Conservation (phyloP, 257 asterid genomes). For the Solanum sitiens region DNA sequence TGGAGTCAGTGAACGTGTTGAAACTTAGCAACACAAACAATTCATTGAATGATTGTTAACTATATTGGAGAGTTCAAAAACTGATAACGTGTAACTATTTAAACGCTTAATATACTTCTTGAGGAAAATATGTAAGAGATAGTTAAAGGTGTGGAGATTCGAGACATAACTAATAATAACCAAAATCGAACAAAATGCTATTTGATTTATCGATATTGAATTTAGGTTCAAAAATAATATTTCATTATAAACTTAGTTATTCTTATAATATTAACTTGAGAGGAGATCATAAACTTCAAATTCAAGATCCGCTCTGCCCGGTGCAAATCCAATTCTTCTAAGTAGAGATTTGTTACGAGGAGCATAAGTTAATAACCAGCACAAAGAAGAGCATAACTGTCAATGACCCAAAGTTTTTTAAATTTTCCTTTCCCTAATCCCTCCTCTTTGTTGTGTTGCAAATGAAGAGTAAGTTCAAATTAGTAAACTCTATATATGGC, state of each 20-base stretch:
- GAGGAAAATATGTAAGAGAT: neutral
- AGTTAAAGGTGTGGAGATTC: neutral
- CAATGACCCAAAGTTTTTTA: neutral
- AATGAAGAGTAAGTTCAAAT: neutral
- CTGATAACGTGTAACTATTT: neutral
- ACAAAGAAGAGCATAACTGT: neutral
- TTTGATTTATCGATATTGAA: no score
- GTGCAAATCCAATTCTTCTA: neutral
- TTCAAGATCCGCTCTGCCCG: neutral
- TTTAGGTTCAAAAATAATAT: no score
- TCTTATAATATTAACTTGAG: neutral
- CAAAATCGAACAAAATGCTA: no score
- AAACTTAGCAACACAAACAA: no score
- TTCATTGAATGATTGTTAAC: neutral
- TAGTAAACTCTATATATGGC: neutral
- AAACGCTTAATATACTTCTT: neutral
- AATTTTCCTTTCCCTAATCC: neutral
- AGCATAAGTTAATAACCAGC: neutral
- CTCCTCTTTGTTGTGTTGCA: neutral
- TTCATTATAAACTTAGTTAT: no score
- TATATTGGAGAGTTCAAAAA: neutral
- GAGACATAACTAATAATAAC: no score
- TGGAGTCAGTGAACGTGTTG: neutral
- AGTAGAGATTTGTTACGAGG: neutral
- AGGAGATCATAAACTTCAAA: neutral